Evolutionary conservation across 805 yeast genomes (phyloP).

Genomic region (Helenozyma baotianmanensis): DNA sequence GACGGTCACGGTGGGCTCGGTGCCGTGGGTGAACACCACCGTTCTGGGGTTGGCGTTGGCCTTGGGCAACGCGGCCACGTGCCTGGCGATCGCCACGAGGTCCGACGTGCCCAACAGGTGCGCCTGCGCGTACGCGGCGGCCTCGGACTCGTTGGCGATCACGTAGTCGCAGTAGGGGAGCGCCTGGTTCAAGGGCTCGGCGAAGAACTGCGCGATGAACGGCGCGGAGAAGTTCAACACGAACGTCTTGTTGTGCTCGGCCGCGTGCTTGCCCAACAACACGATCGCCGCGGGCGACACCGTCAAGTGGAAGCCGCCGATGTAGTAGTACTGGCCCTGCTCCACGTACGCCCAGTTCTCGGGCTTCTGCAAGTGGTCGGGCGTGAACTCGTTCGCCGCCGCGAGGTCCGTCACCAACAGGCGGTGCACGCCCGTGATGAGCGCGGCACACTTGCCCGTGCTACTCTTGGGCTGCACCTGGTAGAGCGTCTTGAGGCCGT

Average conservation of each 20-base stretch:
- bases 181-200: conserved; percentile 75
- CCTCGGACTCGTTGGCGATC: conserved; percentile 96
- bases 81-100: conserved; percentile 73
- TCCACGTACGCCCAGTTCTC: conserved; percentile 88
- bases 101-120: conserved; percentile 62
- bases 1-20: conserved; percentile 83
- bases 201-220: conserved; percentile 92
- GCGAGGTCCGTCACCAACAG: conserved; percentile 94
- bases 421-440: conserved; percentile 82
- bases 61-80: conserved; percentile 76
- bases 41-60: conserved; percentile 67
- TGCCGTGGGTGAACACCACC: conserved; percentile 93
- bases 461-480: conserved; percentile 70
- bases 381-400: conserved; percentile 96
- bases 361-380: conserved; percentile 79
- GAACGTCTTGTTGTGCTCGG: conserved; percentile 71
- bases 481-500: conserved; percentile 86
- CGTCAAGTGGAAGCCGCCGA: conserved; percentile 99
- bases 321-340: conserved; percentile 76
- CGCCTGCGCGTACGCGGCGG: conserved; percentile 87
- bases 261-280: conserved; percentile 88
- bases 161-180: conserved; percentile 86
- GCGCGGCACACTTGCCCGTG: conserved; percentile 98
- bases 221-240: conserved; percentile 93
- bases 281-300: conserved; percentile 94